Evolutionary conservation across 2,329 filamentous ascomycete genomes (phyloP), one percentile per base, ranked within the genome.

Genomic region (Alternaria tenuissima): DNA sequence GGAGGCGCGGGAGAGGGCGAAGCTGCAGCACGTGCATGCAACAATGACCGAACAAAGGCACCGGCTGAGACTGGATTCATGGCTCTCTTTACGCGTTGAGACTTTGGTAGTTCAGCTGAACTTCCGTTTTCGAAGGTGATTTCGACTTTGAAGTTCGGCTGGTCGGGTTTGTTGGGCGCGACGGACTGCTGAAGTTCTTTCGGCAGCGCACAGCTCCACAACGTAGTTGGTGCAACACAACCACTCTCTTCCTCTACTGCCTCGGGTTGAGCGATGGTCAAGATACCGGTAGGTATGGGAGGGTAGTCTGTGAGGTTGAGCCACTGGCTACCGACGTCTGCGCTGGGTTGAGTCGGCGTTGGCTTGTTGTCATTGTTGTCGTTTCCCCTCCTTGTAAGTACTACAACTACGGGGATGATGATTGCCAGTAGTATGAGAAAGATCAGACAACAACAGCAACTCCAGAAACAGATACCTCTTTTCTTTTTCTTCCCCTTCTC

Each of bases 191-290:
- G 91, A 61, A 92, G 80, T 67, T 93, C 92, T 74, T 93, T 93
- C 3, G 94, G 93, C 16, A 96, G 79, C 11, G 89, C 86, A 76
- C 94, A 98, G 74, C 91, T 96, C 94, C 94, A 98, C 55, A 95
- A 78, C 0, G 91, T 91, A 4, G 87, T 83, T 0, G 90, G 90
- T 7, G 84, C 81, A 4, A 94, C 88, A 68, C 94, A 98, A 7
- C 86, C 87, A 22, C 86, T 87, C 55, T 87, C 85, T n/a, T 87
- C 81, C 2, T 85, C 80, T 0, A 86, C 85, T 51, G 90, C 88
- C 67, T 91, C 86, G 0, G 93, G 88, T 5, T 90, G 90, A 16
- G 91, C 87, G 16, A 97, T 85, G 0, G 92, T 96, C 62, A 92
- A 85, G 18, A 94, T 85, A 0, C 94, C 94, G 0, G 91, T 94